These are phyloP conservation scores for Trypanosomatidae sp. DNA, from an alignment of 208 protist genomes.

Conservation along the genomic window DNA sequence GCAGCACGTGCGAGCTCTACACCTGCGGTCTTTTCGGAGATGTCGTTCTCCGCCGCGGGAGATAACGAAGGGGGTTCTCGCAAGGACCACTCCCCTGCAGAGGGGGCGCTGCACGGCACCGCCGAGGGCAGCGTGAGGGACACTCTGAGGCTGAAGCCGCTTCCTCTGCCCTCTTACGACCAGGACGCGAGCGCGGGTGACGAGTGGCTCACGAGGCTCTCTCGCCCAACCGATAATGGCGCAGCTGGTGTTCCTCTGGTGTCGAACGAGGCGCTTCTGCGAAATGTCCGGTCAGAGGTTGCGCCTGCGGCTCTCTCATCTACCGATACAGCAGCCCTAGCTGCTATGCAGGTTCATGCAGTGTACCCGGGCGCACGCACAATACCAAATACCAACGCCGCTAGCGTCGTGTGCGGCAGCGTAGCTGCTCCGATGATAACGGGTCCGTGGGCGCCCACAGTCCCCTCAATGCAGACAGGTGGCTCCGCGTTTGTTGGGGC, in stretches of 20 bases:
- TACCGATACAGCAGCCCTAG: neutral
- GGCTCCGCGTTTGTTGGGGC: too few species aligned
- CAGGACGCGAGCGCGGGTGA: neutral
- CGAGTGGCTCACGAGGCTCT: neutral
- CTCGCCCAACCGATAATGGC: neutral
- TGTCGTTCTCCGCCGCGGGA: neutral
- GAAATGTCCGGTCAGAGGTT: constrained; percentile 4
- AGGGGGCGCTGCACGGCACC: neutral
- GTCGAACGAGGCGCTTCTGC: constrained; percentile 17
- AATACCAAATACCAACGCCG: constrained; percentile 11
- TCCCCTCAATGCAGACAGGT: neutral
- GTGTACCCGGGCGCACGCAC: constrained; percentile 12
- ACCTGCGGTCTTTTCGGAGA: neutral
- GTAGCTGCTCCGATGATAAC: neutral
- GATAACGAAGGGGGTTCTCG: neutral
- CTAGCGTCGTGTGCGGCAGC: neutral
- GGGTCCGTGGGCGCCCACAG: constrained; percentile 6
- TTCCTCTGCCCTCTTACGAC: neutral
- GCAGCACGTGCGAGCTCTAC: neutral
- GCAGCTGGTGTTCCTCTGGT: constrained; percentile 14
- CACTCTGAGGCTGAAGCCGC: constrained; percentile 9
- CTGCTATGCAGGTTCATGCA: constrained; percentile 7
- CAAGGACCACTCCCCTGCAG: neutral
- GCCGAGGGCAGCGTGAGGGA: neutral
- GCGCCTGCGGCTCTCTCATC: neutral